Evolutionary conservation across 2,329 filamentous ascomycete genomes (phyloP).

Genomic region (Berkeleyomyces basicola): DNA sequence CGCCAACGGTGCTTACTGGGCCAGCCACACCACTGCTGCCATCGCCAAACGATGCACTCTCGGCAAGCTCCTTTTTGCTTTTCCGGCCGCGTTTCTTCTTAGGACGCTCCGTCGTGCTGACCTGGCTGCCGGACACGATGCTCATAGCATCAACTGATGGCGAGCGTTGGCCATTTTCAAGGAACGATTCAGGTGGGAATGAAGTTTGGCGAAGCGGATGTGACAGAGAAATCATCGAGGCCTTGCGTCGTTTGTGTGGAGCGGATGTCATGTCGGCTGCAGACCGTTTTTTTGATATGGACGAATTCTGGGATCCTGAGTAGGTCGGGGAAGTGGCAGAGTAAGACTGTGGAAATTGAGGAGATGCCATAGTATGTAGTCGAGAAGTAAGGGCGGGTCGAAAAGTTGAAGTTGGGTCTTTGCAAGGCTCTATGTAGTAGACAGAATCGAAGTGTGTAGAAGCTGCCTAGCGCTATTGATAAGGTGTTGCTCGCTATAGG

Average conservation of each 20-base stretch:
- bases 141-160: conserved; percentile 47
- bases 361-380: conserved; percentile 34
- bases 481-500: not conserved
- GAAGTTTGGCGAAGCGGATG: conserved; percentile 68
- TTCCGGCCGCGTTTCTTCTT: conserved; percentile 48
- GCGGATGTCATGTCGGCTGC: conserved; percentile 34
- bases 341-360: conserved; percentile 33
- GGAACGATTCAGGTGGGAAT: conserved; percentile 45
- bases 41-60: conserved; percentile 26
- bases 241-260: conserved; percentile 51
- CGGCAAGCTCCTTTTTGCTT: conserved; percentile 38
- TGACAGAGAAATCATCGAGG: conserved; percentile 43
- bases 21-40: conserved; percentile 26
- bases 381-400: not conserved
- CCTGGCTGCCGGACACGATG: conserved; percentile 44
- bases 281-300: conserved; percentile 41
- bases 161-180: conserved; percentile 30
- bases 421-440: not conserved
- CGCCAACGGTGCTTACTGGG: conserved; percentile 25
- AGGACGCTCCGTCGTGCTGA: conserved; percentile 26
- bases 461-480: not conserved
- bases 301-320: conserved; percentile 30
- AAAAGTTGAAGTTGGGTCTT: not conserved
- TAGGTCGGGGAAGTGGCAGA: conserved; percentile 39
- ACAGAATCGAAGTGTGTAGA: not conserved